phyloP scores from a whole-genome alignment of 257 asterid genomes.

The Fraxinus americana region DNA sequence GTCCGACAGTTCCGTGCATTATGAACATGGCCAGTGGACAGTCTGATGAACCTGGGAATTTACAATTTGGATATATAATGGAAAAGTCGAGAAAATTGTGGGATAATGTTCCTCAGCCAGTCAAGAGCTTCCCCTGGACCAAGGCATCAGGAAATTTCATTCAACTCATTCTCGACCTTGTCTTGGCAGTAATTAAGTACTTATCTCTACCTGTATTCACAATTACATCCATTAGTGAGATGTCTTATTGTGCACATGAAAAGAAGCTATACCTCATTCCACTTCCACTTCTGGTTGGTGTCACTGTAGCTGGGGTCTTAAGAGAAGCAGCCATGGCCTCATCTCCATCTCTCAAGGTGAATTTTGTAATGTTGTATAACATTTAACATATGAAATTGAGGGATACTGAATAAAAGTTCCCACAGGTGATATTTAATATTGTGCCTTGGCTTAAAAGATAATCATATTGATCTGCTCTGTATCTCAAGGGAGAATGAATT shows the following conservation, averaged over 20 bases:
- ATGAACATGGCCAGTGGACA: conserved; percentile 68
- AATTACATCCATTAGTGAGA: conserved; percentile 71
- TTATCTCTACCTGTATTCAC: conserved; percentile 63
- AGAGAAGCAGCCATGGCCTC: conserved; percentile 67
- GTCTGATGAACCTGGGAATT: conserved; percentile 53
- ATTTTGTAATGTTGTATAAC: background rate
- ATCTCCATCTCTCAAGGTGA: conserved; percentile 75
- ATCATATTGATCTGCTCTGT: background rate
- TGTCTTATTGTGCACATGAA: conserved; percentile 96
- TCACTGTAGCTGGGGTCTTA: conserved; percentile 65
- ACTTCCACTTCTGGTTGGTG: conserved; percentile 75
- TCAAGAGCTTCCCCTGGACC: conserved; percentile 87
- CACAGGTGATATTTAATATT: no score
- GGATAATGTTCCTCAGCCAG: conserved; percentile 74
- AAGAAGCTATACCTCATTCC: conserved; percentile 69
- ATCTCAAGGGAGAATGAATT: background rate
- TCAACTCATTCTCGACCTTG: conserved; percentile 69
- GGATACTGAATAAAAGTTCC: background rate
- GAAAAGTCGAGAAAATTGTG: conserved; percentile 62
- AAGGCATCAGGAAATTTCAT: conserved; percentile 63
- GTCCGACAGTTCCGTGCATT: conserved; percentile 40
- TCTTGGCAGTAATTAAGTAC: conserved; percentile 58
- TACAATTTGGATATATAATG: conserved; percentile 35
- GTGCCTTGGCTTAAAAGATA: background rate
- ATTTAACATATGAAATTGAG: background rate